Evolutionary conservation across 2,329 filamentous ascomycete genomes (phyloP).

Genomic region (Coniochaeta hoffmannii): DNA sequence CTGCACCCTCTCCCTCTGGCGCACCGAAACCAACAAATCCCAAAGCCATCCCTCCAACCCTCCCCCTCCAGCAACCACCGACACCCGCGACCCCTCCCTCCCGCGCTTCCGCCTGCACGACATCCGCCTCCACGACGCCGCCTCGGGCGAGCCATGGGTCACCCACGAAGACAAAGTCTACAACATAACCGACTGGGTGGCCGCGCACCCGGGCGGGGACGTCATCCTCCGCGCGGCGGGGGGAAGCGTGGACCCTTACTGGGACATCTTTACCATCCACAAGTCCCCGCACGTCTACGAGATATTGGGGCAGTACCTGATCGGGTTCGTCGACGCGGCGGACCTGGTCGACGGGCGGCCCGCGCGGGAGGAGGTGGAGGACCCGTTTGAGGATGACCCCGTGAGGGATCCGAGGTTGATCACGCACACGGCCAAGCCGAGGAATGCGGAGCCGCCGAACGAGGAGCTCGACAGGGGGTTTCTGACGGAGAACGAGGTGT

Average conservation of each 20-base stretch:
- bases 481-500: constrained; percentile 46
- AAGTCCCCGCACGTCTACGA: constrained; percentile 57
- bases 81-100: constrained; percentile 30
- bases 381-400: constrained; percentile 51
- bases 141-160: constrained; percentile 53
- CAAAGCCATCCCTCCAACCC: neutral
- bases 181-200: constrained; percentile 63
- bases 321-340: constrained; percentile 50
- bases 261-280: constrained; percentile 65
- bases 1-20: constrained; percentile 10
- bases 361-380: constrained; percentile 46
- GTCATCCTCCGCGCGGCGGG: constrained; percentile 61
- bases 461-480: constrained; percentile 40
- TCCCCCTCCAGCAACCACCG: constrained; percentile 6
- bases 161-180: constrained; percentile 58
- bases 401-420: constrained; percentile 41
- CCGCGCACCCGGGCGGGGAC: constrained; percentile 58
- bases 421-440: constrained; percentile 45
- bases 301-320: constrained; percentile 56
- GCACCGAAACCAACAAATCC: constrained; percentile 2
- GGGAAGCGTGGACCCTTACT: constrained; percentile 58
- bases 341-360: constrained; percentile 54
- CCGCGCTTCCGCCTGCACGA: constrained; percentile 44
- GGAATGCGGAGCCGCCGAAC: constrained; percentile 54
- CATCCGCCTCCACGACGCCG: constrained; percentile 43